Evolutionary conservation across 2,329 filamentous ascomycete genomes (phyloP).

Genomic region (Ophiosphaerella herpotricha): DNA sequence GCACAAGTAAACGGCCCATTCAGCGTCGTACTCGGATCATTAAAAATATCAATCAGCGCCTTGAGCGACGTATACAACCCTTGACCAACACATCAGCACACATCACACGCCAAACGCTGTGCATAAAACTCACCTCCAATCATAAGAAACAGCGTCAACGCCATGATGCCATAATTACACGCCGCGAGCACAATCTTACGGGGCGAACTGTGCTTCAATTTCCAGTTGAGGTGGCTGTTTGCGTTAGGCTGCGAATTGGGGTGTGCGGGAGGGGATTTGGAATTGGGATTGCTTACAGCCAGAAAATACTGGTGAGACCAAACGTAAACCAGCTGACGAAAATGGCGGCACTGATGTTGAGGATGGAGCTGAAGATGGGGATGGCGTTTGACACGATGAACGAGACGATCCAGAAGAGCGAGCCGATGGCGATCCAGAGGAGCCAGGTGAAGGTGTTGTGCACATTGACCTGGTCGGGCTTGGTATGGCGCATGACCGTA

Average conservation of each 20-base stretch:
- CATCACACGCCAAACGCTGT: background rate
- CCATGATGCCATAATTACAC: conserved; percentile 52
- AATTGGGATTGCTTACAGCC: too few relatives aligned
- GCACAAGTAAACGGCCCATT: conserved; percentile 37
- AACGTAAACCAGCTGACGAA: conserved; percentile 71
- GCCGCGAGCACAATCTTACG: conserved; percentile 51
- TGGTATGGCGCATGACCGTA: conserved; percentile 58
- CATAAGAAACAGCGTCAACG: conserved; percentile 31
- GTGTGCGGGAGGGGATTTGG: too few relatives aligned
- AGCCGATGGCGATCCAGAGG: conserved; percentile 65
- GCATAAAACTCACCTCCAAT: background rate
- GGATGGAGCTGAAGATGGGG: conserved; percentile 62
- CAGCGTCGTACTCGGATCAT: conserved; percentile 26
- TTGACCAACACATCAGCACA: conserved; percentile 1
- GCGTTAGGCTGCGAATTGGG: too few relatives aligned
- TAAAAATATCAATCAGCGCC: conserved; percentile 34
- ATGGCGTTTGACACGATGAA: conserved; percentile 51
- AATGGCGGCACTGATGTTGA: conserved; percentile 61
- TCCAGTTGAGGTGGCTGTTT: conserved; percentile 45
- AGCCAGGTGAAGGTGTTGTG: conserved; percentile 62
- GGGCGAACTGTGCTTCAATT: conserved; percentile 27
- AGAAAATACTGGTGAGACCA: conserved; percentile 52
- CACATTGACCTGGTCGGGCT: conserved; percentile 29
- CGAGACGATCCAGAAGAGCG: conserved; percentile 60
- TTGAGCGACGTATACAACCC: conserved; percentile 34